A percentile compares a stretch with the other conserved stretches of the same genome.
Conservation (phyloP, 345 rosid genomes). For the Kernera saxatilis region DNA sequence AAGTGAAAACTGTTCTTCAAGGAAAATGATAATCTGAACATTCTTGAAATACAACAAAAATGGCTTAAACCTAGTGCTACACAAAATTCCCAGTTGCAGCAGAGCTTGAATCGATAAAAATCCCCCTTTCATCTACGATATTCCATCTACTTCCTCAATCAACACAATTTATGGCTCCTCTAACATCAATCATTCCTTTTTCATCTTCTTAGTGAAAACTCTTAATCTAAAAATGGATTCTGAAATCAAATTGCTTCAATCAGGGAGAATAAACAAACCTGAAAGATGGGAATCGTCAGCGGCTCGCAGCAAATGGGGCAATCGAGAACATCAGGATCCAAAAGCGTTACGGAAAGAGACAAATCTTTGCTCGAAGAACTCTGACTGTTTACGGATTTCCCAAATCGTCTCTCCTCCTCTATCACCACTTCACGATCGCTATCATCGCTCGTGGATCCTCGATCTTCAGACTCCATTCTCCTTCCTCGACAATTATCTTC, state of each 20-base stretch:
- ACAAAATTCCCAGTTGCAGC: neutral
- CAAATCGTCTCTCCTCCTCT: neutral
- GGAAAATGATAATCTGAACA: neutral
- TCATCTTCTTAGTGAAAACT: neutral
- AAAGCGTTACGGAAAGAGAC: conserved; percentile 2
- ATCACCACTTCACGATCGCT: neutral
- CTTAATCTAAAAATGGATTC: neutral
- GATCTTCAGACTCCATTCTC: neutral
- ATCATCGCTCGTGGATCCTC: conserved; percentile 8
- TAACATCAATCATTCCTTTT: neutral
- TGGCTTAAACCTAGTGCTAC: neutral
- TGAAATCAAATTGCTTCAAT: neutral
- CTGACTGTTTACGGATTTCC: neutral
- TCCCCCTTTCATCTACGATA: neutral
- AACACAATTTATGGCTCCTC: neutral
- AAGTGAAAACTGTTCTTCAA: neutral
- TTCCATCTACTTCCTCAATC: neutral
- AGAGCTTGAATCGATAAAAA: neutral
- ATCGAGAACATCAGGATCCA: conserved; percentile 30
- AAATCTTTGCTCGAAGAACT: conserved; percentile 11
- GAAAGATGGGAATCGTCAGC: conserved; percentile 22
- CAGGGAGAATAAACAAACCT: conserved; percentile 1
- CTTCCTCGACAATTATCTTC: neutral
- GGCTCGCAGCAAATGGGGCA: conserved; percentile 30
- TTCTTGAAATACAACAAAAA: neutral